phyloP scores from a whole-genome alignment of 2,329 filamentous ascomycete species.

The Trichophyton verrucosum region DNA sequence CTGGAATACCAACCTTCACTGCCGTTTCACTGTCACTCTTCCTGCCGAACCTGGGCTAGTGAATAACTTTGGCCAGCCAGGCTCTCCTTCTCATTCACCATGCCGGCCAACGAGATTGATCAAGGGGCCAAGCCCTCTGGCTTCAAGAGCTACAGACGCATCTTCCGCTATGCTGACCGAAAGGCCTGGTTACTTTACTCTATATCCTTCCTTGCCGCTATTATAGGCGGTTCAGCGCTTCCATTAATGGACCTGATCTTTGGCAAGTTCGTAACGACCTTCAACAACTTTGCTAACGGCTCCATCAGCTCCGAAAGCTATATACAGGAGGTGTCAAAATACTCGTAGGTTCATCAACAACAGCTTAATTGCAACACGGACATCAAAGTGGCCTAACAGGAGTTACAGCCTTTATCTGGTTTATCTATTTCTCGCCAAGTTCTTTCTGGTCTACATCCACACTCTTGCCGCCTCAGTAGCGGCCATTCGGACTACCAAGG shows the following conservation, averaged over 20 bases:
- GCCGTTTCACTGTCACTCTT: too few relatives aligned
- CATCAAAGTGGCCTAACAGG: neutral
- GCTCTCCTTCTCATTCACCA: neutral
- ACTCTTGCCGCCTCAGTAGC: conserved; percentile 72
- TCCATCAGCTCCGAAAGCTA: conserved; percentile 56
- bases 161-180: neutral
- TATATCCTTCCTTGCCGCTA: conserved; percentile 37
- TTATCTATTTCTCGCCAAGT: conserved; percentile 61
- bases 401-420: conserved; percentile 51
- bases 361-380: neutral
- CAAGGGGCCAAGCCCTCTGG: neutral
- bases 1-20: too few relatives aligned
- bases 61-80: neutral
- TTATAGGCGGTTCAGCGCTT: conserved; percentile 60
- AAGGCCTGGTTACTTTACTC: neutral
- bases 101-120: neutral
- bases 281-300: neutral
- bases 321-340: conserved; percentile 58
- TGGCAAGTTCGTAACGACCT: neutral
- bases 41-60: too few relatives aligned
- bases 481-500: conserved; percentile 58
- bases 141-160: neutral
- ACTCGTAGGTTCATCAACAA: conserved; percentile 31
- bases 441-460: conserved; percentile 57
- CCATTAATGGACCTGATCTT: conserved; percentile 60